phyloP scores from a whole-genome alignment of 768 basidiomycete genomes.

The Tulasnella sp. region DNA sequence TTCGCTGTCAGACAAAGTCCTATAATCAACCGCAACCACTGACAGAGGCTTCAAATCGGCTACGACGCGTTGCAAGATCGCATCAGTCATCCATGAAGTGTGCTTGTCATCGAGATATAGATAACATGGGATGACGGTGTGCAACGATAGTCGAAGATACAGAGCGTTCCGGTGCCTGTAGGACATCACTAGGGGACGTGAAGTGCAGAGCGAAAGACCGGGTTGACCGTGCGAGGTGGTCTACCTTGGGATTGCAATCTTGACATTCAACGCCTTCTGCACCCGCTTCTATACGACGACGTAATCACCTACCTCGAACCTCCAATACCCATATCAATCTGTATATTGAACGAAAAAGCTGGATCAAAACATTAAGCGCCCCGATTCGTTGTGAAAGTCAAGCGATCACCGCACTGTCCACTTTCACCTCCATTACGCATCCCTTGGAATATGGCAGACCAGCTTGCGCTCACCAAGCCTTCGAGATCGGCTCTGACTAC shows the following conservation, averaged over 20 bases:
- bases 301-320: background rate
- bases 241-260: background rate
- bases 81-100: conserved; percentile 83
- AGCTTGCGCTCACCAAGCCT: conserved; percentile 16
- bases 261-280: background rate
- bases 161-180: conserved; percentile 67
- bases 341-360: background rate
- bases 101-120: conserved; percentile 84
- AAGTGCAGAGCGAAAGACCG: background rate
- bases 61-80: conserved; percentile 66
- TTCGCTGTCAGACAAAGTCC: no score
- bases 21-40: conserved; percentile 16
- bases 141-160: conserved; percentile 70
- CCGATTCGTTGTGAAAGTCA: no score
- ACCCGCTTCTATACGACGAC: background rate
- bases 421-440: background rate
- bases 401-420: no score
- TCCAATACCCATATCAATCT: background rate
- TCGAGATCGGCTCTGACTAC: conserved; percentile 22
- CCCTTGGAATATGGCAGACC: conserved; percentile 14
- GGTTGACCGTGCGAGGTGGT: background rate
- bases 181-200: conserved; percentile 33
- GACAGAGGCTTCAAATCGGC: conserved; percentile 66
- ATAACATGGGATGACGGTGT: conserved; percentile 66
- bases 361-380: background rate